Base-by-base conservation (phyloP, 2,329 filamentous ascomycete species). In the Arthrobotrys conoides region DNA sequence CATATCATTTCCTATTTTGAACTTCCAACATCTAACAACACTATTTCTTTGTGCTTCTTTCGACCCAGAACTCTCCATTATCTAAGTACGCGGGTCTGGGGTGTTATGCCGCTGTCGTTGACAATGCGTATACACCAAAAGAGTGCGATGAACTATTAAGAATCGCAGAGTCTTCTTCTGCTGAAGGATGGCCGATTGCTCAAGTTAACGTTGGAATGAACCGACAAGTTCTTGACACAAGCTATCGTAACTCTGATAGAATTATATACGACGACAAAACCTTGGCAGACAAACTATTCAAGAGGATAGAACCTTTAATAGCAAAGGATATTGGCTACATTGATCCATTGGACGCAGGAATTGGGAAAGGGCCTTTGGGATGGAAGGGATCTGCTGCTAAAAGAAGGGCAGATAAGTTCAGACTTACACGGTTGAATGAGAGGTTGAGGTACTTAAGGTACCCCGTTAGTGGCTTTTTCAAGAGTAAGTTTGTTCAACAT, bases 181-280 rank as follows among this genome's bases (percentile, higher is more conserved):
- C 18, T 3, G 81, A 75, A 67, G 75, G 55, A 2, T 80, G 80
- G 68, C 80, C 81, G n/a, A 71, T 78, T 12, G 78, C 67, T 30
- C 80, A 80, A 57, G 73, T 78, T 12, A 68, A 80, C 41, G 63
- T 81, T 27, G 77, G 81, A 5, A 59, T 71, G 33, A 71, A 72
- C 36, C 36, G 41, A 18, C 71, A 81, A 20, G 70, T 82, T 36
- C 64, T 82, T 4, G 71, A 75, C 22, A 79, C 70, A 0, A 79
- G 76, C 27, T 73, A 75, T 61, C 87, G 93, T 16, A 90, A 92
- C 78, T 91, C 91, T 81, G 91, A 91, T n/a, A 88, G 93, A 2
- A 92, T 95, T 80, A 91, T 96, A 81, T 92, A 90, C 88, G 92
- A 96, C 82, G 84, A 88, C 14, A 85, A 87, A 2, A 88, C 88